Conservation (phyloP, 345 rosid genomes). For the Eucalyptus caleyi region DNA sequence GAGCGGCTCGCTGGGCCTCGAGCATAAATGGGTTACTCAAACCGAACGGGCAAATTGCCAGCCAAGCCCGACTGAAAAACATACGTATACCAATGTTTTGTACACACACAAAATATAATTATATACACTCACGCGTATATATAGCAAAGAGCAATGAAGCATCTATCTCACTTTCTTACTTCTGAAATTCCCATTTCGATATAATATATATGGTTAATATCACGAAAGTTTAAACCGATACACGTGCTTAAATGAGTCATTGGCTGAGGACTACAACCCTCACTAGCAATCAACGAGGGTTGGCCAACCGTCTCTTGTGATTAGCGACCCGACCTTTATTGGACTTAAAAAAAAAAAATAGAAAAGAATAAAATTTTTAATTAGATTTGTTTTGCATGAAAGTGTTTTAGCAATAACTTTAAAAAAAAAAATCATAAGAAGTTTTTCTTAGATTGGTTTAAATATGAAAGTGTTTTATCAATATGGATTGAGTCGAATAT, state of each 20-base stretch:
- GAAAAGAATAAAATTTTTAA: accelerated
- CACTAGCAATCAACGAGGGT: accelerated
- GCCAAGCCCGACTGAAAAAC: not conserved
- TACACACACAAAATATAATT: not conserved
- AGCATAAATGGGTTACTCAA: not conserved
- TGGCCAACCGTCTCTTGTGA: not conserved
- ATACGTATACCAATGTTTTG: not conserved
- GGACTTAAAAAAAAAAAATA: accelerated
- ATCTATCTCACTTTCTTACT: not conserved
- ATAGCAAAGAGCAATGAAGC: not conserved
- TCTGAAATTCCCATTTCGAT: not conserved
- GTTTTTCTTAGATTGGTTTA: accelerated
- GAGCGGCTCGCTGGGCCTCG: not conserved
- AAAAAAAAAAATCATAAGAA: not conserved
- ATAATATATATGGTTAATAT: not conserved
- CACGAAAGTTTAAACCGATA: accelerated
- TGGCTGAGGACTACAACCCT: accelerated
- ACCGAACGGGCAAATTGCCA: not conserved
- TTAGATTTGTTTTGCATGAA: not conserved
- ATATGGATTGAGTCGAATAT: not conserved
- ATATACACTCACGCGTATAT: not conserved
- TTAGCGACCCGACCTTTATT: accelerated
- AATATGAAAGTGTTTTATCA: no score
- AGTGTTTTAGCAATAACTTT: not conserved
- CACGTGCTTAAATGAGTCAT: no score